Percentiles rank a stretch among this genome's conserved stretches.
These are phyloP conservation scores for Colletotrichum musicola DNA, from an alignment of 2,329 filamentous ascomycete species.

Conservation along the genomic window DNA sequence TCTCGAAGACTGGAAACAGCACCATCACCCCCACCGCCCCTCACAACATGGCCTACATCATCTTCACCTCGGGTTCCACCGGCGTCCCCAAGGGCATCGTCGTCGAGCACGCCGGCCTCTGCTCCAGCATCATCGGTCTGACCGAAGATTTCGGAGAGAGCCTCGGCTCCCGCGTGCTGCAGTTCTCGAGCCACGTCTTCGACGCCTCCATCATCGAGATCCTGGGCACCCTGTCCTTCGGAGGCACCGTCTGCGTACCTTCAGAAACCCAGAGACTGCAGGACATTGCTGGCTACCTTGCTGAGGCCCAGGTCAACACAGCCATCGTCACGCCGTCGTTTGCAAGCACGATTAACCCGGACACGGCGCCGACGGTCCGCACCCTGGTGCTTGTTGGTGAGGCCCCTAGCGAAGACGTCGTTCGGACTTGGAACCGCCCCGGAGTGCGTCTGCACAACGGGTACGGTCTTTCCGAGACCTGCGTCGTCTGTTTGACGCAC, in stretches of 20 bases:
- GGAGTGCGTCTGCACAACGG: conserved; percentile 14
- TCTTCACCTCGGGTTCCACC: conserved; percentile 56
- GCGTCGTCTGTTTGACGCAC: conserved; percentile 20
- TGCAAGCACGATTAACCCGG: conserved; percentile 4
- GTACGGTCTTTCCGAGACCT: conserved; percentile 30
- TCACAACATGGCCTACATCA: conserved; percentile 49
- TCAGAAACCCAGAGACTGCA: conserved; percentile 36
- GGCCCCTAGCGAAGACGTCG: conserved; percentile 9
- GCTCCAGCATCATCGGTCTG: not conserved
- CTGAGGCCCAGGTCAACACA: not conserved
- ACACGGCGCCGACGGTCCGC: not conserved
- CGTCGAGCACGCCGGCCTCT: conserved; percentile 38
- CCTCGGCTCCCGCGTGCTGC: conserved; percentile 42
- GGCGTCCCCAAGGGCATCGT: conserved; percentile 62
- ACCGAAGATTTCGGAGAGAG: not conserved
- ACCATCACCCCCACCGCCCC: not conserved
- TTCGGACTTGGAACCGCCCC: conserved; percentile 11
- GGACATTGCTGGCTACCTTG: conserved; percentile 33
- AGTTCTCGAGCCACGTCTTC: conserved; percentile 66
- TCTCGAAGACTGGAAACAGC: not conserved
- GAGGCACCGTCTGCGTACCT: conserved; percentile 61
- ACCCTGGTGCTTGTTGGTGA: conserved; percentile 20
- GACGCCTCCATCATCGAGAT: conserved; percentile 65
- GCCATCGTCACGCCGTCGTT: conserved; percentile 33
- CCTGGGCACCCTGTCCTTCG: conserved; percentile 63